Evolutionary conservation across 2,329 filamentous ascomycete genomes (phyloP), one percentile per base, ranked within the genome.

Genomic region (Piedraia hortae): DNA sequence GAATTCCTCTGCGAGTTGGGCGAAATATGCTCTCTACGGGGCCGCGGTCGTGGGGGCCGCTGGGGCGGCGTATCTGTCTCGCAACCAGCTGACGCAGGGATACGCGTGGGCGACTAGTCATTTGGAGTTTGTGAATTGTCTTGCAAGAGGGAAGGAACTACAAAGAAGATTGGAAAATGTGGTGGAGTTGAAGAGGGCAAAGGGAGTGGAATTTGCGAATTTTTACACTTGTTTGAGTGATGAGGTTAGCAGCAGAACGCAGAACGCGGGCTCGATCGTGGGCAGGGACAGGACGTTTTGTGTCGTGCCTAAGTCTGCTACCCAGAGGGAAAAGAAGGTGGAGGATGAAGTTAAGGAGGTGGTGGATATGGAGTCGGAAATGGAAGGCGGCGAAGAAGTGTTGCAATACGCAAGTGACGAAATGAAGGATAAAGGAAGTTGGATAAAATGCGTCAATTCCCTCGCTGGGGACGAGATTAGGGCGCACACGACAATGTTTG

Each of bases 51-150:
- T 82, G 0, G 67, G 80, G 1, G 80, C 72, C 0, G 75, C 74
- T 5, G 74, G 74, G 1, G 78, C 78, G 5, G 72, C 82, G 6
- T 93, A 89, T 50, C 54, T 72, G 35, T 78, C 85, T 35, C 63
- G 75, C 24, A 73, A 88, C 14, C 66, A 75, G 30, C 62, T 93
- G 28, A 62, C 59, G 3, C 57, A 69, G 27, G 72, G 80, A 5
- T 68, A 68, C 50, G 54, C 54, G 6, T 93, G 80, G 78, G 74
- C 74, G 8, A 64, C 70, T 9, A 85, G 74, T 16, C 85, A 97
- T 45, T 62, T 97, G 12, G 74, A 85, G 43, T 97, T 93, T 37
- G 74, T 93, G 1, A 77, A 78, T 2, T 88, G 77, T 37, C 58
- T 97, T 5, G 71, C 73, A 21, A 65, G 74, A n/a, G 65, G 64